These are phyloP conservation scores for Acer negundo DNA, from an alignment of 345 rosid genomes.

Conservation along the genomic window DNA sequence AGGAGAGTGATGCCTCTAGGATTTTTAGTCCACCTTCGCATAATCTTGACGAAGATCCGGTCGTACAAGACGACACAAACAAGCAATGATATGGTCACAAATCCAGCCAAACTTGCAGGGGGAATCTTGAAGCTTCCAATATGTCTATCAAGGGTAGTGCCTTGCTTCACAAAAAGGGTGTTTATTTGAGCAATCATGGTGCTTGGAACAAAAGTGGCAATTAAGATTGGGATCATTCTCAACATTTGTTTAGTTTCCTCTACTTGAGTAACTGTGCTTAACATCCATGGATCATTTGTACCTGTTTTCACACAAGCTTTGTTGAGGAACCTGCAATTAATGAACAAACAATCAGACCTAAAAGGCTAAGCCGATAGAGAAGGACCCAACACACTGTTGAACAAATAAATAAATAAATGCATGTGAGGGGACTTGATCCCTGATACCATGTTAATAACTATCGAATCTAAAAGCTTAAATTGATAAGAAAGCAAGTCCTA, in stretches of 20 bases:
- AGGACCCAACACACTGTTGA: too few relatives aligned
- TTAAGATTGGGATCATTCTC: constrained; percentile 74
- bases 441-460: too few relatives aligned
- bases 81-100: constrained; percentile 70
- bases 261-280: constrained; percentile 79
- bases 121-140: constrained; percentile 69
- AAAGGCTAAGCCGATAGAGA: too few relatives aligned
- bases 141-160: constrained; percentile 72
- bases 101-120: constrained; percentile 60
- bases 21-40: constrained; percentile 52
- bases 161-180: constrained; percentile 90
- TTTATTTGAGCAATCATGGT: constrained; percentile 71
- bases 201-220: constrained; percentile 79
- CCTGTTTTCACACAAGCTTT: constrained; percentile 71
- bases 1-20: constrained; percentile 82
- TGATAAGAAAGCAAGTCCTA: too few relatives aligned
- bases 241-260: constrained; percentile 97
- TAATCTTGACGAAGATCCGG: constrained; percentile 44
- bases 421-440: too few relatives aligned
- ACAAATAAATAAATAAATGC: too few relatives aligned
- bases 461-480: neutral
- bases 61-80: constrained; percentile 64
- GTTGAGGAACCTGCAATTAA: constrained; percentile 55
- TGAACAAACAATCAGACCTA: neutral
- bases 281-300: constrained; percentile 53